Evolutionary conservation across 306 rosid species (phyloP), one percentile per base, ranked within the genome.

Genomic region (Vachellia pachyceras): DNA sequence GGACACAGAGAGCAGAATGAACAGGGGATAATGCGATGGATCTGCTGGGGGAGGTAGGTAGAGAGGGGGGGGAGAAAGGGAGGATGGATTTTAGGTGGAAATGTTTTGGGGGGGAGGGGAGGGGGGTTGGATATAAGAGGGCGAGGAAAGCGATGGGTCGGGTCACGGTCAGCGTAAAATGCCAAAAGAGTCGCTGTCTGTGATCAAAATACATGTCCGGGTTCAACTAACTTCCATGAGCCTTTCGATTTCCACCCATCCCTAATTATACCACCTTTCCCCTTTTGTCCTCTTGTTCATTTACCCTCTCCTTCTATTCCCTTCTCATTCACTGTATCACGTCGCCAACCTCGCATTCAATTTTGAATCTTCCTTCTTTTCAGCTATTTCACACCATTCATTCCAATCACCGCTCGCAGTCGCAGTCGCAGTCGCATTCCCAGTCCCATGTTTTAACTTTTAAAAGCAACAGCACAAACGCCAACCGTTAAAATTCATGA

Each of bases 221-320:
- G 80, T 87, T 87, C 88, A 82, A 49, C 80, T 64, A 79, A 84
- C 90, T 78, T 7, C 47, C 76, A 78, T 76, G 80, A 75, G 78
- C 36, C 80, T 78, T 69, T 72, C 68, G 11, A 77, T 52, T 68
- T 17, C 42, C 41, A 74, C 60, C 22, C 13, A 11, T 46, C 17
- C 5, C 17, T 64, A 8, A 64, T 79, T 29, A 29, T 64, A 86
- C 82, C 82, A 86, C 86, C 69, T 60, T 5, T 4, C 58, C n/a
- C 39, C 9, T 3, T 10, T 46, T 11, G 33, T n/a, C n/a, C n/a
- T n/a, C n/a, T n/a, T n/a, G n/a, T n/a, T n/a, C n/a, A n/a, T n/a
- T n/a, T n/a, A n/a, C n/a, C n/a, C n/a, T n/a, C n/a, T n/a, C n/a
- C n/a, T n/a, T n/a, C n/a, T n/a, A n/a, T n/a, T n/a, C n/a, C n/a